Evolutionary conservation across 495 filamentous ascomycete genomes (phyloP).

Genomic region (Extremus antarcticus): DNA sequence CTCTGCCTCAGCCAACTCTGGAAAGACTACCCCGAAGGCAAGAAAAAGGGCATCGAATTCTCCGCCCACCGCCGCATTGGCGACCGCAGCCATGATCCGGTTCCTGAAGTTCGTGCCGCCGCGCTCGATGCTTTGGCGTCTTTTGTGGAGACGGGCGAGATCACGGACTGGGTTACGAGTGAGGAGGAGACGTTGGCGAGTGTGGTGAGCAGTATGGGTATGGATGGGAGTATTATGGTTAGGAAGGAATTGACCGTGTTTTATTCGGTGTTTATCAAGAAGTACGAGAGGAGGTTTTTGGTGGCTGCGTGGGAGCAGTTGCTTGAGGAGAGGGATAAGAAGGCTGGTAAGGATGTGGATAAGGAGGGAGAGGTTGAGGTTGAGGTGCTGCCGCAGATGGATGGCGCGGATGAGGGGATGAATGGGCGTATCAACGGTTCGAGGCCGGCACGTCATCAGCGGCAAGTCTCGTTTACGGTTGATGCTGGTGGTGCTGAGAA

Average conservation of each 20-base stretch:
- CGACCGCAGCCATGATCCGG: conserved; percentile 71
- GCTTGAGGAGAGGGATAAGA: conserved; percentile 66
- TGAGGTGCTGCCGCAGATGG: conserved; percentile 57
- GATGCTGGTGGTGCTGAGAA: neutral
- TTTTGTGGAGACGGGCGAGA: conserved; percentile 63
- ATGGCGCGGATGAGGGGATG: conserved; percentile 31
- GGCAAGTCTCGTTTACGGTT: conserved; percentile 5
- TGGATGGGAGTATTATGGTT: conserved; percentile 86
- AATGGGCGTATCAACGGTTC: neutral
- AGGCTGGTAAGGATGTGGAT: neutral
- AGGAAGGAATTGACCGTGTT: conserved; percentile 87
- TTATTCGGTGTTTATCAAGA: conserved; percentile 79
- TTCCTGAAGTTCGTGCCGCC: conserved; percentile 89
- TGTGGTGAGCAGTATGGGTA: conserved; percentile 72
- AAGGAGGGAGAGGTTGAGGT: conserved; percentile 26
- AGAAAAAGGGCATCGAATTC: conserved; percentile 82
- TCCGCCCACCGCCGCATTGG: conserved; percentile 68
- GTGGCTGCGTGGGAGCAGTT: conserved; percentile 89
- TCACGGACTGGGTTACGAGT: conserved; percentile 64
- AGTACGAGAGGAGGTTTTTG: conserved; percentile 85
- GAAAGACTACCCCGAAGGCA: conserved; percentile 80
- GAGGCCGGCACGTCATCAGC: no score
- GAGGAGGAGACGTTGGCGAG: conserved; percentile 83
- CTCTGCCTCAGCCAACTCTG: conserved; percentile 94
- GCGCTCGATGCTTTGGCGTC: conserved; percentile 87